Conservation (phyloP, 1,284 basidiomycete species). For the Mycosarcoma mackinlayi region DNA sequence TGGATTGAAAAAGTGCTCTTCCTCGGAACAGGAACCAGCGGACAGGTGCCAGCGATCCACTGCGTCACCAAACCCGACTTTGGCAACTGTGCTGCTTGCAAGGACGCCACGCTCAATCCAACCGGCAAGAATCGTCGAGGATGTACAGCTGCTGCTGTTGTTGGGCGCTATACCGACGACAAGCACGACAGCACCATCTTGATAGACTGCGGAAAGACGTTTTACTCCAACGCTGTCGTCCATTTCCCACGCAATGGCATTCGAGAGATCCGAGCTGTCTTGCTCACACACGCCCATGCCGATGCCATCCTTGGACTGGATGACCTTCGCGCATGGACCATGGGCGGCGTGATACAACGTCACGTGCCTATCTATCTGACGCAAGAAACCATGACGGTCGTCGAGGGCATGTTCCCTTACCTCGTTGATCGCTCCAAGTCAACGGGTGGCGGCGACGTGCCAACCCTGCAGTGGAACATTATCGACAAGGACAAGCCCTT, state of each 20-base stretch:
- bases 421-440: conserved; percentile 56
- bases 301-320: conserved; percentile 65
- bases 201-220: conserved; percentile 67
- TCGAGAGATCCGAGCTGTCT: conserved; percentile 55
- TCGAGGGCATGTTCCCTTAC: conserved; percentile 61
- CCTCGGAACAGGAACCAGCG: conserved; percentile 64
- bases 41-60: conserved; percentile 60
- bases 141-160: conserved; percentile 48
- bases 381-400: conserved; percentile 52
- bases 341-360: conserved; percentile 55
- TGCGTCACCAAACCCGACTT: conserved; percentile 53
- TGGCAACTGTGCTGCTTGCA: conserved; percentile 54
- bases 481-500: conserved; percentile 52
- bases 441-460: conserved; percentile 63
- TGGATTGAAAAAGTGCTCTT: conserved; percentile 60
- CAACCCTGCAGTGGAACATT: conserved; percentile 62
- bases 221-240: conserved; percentile 54
- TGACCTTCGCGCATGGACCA: conserved; percentile 64
- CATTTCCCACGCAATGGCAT: conserved; percentile 50
- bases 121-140: conserved; percentile 59
- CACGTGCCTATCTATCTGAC: conserved; percentile 63
- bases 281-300: conserved; percentile 65
- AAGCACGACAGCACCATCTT: conserved; percentile 47
- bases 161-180: conserved; percentile 38
- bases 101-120: conserved; percentile 51